Evolutionary conservation across 73 alveolate species (phyloP), one percentile per base, ranked within the genome.

Genomic region (Uronychia setigera): DNA sequence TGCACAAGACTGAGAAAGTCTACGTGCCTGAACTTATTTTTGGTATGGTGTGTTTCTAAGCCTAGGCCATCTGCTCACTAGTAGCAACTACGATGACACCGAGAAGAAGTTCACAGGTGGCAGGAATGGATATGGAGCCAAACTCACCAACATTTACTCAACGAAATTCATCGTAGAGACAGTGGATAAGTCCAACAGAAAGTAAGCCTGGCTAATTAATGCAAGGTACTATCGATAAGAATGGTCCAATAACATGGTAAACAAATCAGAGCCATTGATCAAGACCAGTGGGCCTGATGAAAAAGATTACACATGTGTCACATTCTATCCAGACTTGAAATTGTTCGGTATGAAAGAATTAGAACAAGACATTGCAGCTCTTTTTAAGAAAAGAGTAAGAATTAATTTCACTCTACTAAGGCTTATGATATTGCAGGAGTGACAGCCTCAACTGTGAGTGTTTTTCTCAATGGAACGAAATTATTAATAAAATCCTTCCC

Each of bases 121-220:
- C 19, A 88, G 99, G 82, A 98, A 98, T 94, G 99, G 99, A 0
- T 98, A 88, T 84, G 99, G 99, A 5, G 99, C 99, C 14, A 98
- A 98, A 93, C 96, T 98, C 77, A 96, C 99, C n/a, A 98, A 98
- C 88, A 98, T 98, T 35, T 98, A 95, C 90, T 95, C 99, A 29
- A 95, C 88, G 75, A 97, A 96, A 84, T 94, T 97, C 83, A 93
- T 91, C 27, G 98, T 98, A 28, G 99, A 98, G 84, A 95, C 99
- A 30, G 98, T 96, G 1, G 98, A 97, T 90, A 87, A 89, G 85
- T 85, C 78, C 83, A 89, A 75, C 85, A 78, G 87, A 82, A 93
- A 93, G 88, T 81, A 80, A 60, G n/a, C n/a, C n/a, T n/a, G n/a
- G n/a, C n/a, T n/a, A n/a, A n/a, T n/a, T n/a, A n/a, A n/a, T n/a